Evolutionary conservation across 2,329 filamentous ascomycete genomes (phyloP).

Genomic region (Tolypocladium amazonense): DNA sequence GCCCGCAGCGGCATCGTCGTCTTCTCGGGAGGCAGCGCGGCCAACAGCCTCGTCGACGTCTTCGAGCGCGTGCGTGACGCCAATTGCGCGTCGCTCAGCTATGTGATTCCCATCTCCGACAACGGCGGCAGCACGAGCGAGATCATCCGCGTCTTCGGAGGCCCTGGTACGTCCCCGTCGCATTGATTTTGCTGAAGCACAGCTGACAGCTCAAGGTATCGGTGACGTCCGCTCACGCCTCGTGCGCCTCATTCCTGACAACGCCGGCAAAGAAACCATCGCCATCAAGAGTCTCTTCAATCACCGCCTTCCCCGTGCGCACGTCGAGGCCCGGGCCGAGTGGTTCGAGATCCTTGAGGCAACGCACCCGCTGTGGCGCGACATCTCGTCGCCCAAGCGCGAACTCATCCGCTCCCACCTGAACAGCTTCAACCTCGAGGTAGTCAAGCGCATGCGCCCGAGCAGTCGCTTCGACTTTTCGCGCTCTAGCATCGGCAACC

Average conservation of each 20-base stretch:
- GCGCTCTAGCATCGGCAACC: conserved; percentile 64
- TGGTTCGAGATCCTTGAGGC: conserved; percentile 88
- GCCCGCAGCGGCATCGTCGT: conserved; percentile 51
- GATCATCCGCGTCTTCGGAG: conserved; percentile 87
- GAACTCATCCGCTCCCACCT: conserved; percentile 70
- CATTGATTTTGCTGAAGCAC: not conserved
- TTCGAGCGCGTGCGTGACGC: conserved; percentile 58
- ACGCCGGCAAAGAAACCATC: conserved; percentile 50
- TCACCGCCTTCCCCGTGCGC: conserved; percentile 56
- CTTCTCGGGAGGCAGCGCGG: conserved; percentile 88
- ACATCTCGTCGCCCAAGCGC: conserved; percentile 59
- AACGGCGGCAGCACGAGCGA: conserved; percentile 93
- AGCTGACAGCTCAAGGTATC: conserved; percentile 37
- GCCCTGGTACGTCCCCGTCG: conserved; percentile 53
- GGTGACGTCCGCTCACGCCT: conserved; percentile 48
- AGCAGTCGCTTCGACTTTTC: conserved; percentile 69
- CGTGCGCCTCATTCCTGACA: conserved; percentile 73
- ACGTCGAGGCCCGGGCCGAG: conserved; percentile 57
- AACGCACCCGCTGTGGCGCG: conserved; percentile 63
- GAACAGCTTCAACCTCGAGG: conserved; percentile 67
- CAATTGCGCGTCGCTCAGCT: conserved; percentile 60
- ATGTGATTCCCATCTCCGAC: conserved; percentile 91
- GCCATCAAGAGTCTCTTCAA: conserved; percentile 83
- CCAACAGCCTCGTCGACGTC: conserved; percentile 86
- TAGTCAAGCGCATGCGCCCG: conserved; percentile 64